Evolutionary conservation across 2,329 filamentous ascomycete species (phyloP), one percentile per base, ranked within the genome.

Genomic region (Pseudogymnoascus sp.): DNA sequence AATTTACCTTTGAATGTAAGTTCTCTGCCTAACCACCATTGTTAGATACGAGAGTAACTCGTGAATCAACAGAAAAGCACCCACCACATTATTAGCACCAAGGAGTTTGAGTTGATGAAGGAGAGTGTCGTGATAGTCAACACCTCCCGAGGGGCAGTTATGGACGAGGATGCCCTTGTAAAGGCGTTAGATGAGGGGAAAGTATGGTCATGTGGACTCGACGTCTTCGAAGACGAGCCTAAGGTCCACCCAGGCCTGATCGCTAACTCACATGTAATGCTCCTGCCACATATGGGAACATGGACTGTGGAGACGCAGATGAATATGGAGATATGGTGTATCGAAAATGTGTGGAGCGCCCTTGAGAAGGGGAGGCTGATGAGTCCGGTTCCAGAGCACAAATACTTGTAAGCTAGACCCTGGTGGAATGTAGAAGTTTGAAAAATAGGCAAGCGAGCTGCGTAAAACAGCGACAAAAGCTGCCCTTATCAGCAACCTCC

Each of bases 251-350:
- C 86, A 0, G 88, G 87, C 1, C 78, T 96, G 44, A 67, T 93
- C 14, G 76, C 78, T 18, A 92, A 93, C 72, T 83, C 84, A 1
- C 84, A 85, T 67, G 89, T 90, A 36, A 78, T 93, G 66, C 79
- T 96, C 25, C 77, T 93, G 42, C 91, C 90, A 61, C 91, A 95
- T 75, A 89, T 95, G 87, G 91, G 90, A 0, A 95, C 91, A 1
- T 90, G 82, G 78, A 93, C 89, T 0, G 77, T 84, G 36, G 90
- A 88, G 77, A 79, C 73, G 2, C 70, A 81, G 74, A 76, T 74
- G 65, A 81, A 82, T 72, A 86, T 93, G 89, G 90, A 93, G 75
- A 81, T 86, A 70, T 89, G 87, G 83, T 82, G 84, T n/a, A 85
- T 93, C 66, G 81, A 80, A 36, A 93, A 93, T 70, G 81, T 92